These are phyloP conservation scores for Coelastrella sp. DNA, from an alignment of 139 green algal genomes.

Conservation along the genomic window DNA sequence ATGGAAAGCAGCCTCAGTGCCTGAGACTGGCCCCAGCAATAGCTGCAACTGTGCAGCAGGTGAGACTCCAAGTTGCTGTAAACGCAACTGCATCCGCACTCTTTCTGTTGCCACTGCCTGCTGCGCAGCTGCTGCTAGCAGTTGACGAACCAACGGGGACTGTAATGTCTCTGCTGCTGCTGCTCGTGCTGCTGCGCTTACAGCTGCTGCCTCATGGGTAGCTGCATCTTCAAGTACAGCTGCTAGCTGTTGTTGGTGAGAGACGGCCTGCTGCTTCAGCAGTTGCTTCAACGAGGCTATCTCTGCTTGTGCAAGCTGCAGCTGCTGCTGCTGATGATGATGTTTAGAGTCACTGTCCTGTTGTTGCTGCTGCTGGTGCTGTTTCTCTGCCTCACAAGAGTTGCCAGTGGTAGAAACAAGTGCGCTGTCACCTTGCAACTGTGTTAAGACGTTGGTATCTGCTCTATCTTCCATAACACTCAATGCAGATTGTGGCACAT, in stretches of 20 bases:
- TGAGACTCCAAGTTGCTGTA: constrained; percentile 8
- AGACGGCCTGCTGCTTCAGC: background rate
- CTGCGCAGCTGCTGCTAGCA: constrained; percentile 26
- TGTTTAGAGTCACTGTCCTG: too few species aligned
- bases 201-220: constrained; percentile 36
- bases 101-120: constrained; percentile 28
- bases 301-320: constrained; percentile 19
- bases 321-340: constrained; percentile 15
- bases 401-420: background rate
- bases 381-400: too few species aligned
- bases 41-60: constrained; percentile 22
- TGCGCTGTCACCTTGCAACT: too few species aligned
- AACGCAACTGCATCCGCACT: constrained; percentile 21
- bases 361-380: constrained; percentile 13
- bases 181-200: background rate
- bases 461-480: too few species aligned
- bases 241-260: constrained; percentile 42
- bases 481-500: too few species aligned
- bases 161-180: constrained; percentile 19
- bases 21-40: background rate
- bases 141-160: constrained; percentile 1
- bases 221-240: constrained; percentile 37
- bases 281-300: background rate
- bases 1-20: background rate
- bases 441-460: too few species aligned